Base-by-base conservation (phyloP, 352 stramenopile genomes). In the Elongisporangium prolatum region DNA sequence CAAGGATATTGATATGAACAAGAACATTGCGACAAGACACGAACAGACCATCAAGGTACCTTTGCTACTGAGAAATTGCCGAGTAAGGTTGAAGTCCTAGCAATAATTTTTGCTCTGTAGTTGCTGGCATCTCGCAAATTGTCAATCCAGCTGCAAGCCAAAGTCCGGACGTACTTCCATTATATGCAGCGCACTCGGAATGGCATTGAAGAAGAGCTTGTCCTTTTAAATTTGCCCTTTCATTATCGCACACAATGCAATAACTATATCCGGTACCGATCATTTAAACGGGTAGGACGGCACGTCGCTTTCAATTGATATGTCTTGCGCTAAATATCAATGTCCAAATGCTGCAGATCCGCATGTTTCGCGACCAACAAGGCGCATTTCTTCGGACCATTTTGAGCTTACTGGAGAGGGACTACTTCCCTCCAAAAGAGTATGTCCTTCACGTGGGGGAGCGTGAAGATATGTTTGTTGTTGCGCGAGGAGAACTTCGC, bases 101-200 rank as follows among this genome's bases (percentile, higher is more conserved):
- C n/a, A n/a, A n/a, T n/a, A n/a, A n/a, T n/a, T n/a, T n/a, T 7
- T 52, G 38, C 14, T 24, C 10, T 4, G 4, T 47, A 84, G 77
- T 87, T 89, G 59, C 48, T 89, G 9, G 21, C 13, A 16, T 68
- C 67, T 25, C 66, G 78, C 11, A 75, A 76, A n/a, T 59, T 83
- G 7, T 47, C 77, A 13, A 47, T 14, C 1, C 48, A 71, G 4
- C 59, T 89, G 1, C 50, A 65, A 1, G 40, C 28, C 0, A 62
- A 68, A 6, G 75, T 91, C 24, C 67, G 71, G 17, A 65, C 69
- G 20, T 91, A 89, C 56, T 89, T 85, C 47, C 74, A 86, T 44
- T 91, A 88, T 40, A 89, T 91, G 81, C 75, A 91, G 55, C 73
- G 77, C 1, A 88, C 79, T 1, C 75, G 81, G 3, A 82, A 71